These are phyloP conservation scores for Aspergillus hortae DNA, from an alignment of 2,329 filamentous ascomycete species.

Conservation along the genomic window DNA sequence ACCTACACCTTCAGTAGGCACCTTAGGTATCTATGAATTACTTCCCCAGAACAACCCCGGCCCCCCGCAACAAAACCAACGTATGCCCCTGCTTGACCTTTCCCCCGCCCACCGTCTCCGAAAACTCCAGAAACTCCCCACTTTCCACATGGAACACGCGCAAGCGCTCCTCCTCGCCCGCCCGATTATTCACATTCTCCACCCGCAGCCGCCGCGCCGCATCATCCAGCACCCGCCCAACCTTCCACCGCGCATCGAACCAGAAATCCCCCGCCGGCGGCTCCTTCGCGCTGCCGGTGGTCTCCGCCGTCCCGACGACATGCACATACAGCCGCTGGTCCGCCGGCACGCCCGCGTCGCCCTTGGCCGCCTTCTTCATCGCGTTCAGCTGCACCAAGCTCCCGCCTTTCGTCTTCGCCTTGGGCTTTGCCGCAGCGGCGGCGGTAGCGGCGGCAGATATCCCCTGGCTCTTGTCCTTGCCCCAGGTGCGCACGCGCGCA, in stretches of 20 bases:
- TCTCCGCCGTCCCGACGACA: constrained; percentile 86
- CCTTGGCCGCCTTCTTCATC: constrained; percentile 79
- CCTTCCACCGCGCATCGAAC: constrained; percentile 81
- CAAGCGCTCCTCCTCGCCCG: constrained; percentile 64
- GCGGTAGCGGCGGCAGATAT: constrained; percentile 58
- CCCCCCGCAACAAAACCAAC: constrained; percentile 79
- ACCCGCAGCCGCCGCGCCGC: constrained; percentile 41
- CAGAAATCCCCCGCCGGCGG: constrained; percentile 78
- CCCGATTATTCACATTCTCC: constrained; percentile 46
- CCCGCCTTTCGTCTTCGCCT: constrained; percentile 6
- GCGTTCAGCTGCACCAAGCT: constrained; percentile 60
- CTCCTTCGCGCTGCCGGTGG: constrained; percentile 65
- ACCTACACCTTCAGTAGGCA: too few relatives aligned
- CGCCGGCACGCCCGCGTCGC: constrained; percentile 72
- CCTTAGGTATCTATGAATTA: constrained; percentile 4
- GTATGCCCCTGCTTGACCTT: constrained; percentile 77
- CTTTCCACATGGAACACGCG: constrained; percentile 92
- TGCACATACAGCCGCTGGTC: constrained; percentile 89
- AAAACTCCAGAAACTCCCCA: constrained; percentile 80
- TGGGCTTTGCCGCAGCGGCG: constrained; percentile 32
- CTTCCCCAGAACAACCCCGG: constrained; percentile 71
- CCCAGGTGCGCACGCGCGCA: constrained; percentile 75
- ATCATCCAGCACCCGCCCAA: constrained; percentile 61
- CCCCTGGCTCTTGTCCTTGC: constrained; percentile 66
- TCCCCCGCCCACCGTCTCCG: constrained; percentile 72